These are phyloP conservation scores for Vittaforma corneae DNA, from an alignment of 371 early-diverging fungal genomes.

Conservation along the genomic window DNA sequence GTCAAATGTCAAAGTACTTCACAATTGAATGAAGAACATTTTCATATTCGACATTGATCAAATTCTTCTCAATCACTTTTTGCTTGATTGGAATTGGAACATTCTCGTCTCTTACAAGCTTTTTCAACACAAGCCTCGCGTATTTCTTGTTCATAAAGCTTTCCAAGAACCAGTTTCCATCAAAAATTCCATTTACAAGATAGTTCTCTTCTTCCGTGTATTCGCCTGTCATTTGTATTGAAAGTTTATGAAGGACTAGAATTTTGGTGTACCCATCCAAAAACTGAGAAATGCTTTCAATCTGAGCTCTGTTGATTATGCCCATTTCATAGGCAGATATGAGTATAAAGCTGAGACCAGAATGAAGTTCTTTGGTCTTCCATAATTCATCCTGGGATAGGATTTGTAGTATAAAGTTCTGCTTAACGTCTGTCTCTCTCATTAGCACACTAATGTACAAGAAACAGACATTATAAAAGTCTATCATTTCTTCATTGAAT, in stretches of 20 bases:
- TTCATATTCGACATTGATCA: slow-evolving; percentile 20
- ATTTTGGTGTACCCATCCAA: not conserved
- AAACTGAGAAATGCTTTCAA: not conserved
- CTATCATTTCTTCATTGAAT: slow-evolving; percentile 14
- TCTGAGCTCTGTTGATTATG: slow-evolving; percentile 1
- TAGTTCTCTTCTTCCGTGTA: slow-evolving; percentile 7
- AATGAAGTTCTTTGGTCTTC: slow-evolving; percentile 3
- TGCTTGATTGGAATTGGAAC: not conserved
- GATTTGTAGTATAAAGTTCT: slow-evolving; percentile 12
- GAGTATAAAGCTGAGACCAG: not conserved
- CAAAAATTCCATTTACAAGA: slow-evolving; percentile 16
- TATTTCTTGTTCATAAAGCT: slow-evolving; percentile 15
- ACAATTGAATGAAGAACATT: not conserved
- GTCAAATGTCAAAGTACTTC: not conserved
- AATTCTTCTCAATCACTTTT: slow-evolving; percentile 11
- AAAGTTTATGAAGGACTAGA: not conserved
- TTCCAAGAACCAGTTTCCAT: slow-evolving; percentile 7
- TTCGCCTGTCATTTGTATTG: not conserved
- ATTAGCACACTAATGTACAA: slow-evolving; percentile 10
- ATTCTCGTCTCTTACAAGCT: not conserved
- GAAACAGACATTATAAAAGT: not conserved
- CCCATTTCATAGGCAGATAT: slow-evolving; percentile 16
- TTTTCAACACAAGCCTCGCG: slow-evolving; percentile 11
- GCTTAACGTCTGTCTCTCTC: not conserved
- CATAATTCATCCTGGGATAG: slow-evolving; percentile 6